A percentile compares a stretch with the other conserved stretches of the same genome.
phyloP scores from a whole-genome alignment of 192 early-diverging fungal genomes.

The Entrophospora sp. region DNA sequence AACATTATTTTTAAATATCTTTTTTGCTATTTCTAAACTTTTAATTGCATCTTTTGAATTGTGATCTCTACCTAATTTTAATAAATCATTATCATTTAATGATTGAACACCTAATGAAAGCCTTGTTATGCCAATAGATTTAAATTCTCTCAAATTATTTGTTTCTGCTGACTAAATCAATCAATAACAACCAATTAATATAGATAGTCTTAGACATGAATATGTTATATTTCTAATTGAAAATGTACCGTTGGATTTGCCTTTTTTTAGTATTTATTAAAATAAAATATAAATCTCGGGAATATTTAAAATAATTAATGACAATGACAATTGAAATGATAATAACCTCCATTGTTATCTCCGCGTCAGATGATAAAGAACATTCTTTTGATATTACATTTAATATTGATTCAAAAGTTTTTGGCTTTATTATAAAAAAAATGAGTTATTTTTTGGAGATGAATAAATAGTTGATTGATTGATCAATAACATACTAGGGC shows the following conservation, averaged over 20 bases:
- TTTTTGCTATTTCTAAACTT: slow-evolving; percentile 31
- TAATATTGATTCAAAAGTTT: slow-evolving; percentile 30
- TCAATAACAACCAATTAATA: slow-evolving; percentile 19
- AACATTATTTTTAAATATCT: slow-evolving; percentile 33
- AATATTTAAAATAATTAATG: no score
- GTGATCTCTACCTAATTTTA: slow-evolving; percentile 40
- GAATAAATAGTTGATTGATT: neutral
- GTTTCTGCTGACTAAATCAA: slow-evolving; percentile 26
- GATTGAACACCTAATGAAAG: slow-evolving; percentile 47
- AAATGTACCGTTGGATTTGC: slow-evolving; percentile 43
- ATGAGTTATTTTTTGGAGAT: neutral
- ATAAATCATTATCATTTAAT: slow-evolving; percentile 30
- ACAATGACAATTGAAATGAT: no score
- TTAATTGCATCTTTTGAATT: slow-evolving; percentile 30
- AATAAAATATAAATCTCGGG: no score
- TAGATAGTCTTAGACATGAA: no score
- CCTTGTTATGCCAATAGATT: slow-evolving; percentile 39
- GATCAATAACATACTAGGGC: neutral
- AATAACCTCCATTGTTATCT: slow-evolving; percentile 48
- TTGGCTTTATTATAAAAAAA: slow-evolving; percentile 26
- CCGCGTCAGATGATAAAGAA: slow-evolving; percentile 24
- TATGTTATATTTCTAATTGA: no score
- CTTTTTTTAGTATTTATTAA: no score
- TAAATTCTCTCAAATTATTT: slow-evolving; percentile 24
- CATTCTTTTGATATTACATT: slow-evolving; percentile 25